Conservation (phyloP, 352 stramenopile species). For the Pythium graminicola region DNA sequence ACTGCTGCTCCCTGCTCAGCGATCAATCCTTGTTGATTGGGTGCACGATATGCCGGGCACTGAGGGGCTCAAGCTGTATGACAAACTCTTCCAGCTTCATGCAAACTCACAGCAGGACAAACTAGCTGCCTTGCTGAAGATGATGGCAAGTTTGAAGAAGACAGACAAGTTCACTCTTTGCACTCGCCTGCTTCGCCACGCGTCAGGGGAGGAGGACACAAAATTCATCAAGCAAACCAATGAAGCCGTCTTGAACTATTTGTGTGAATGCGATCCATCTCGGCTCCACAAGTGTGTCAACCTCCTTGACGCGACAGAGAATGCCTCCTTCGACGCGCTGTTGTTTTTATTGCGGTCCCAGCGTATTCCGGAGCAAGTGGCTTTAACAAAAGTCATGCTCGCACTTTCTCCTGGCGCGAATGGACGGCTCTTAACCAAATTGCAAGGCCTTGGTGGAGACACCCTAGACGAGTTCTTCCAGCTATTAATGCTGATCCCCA, state of each 20-base stretch:
- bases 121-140: slow-evolving; percentile 29
- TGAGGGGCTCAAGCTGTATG: slow-evolving; percentile 32
- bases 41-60: slow-evolving; percentile 38
- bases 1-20: slow-evolving; percentile 19
- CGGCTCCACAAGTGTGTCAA: slow-evolving; percentile 42
- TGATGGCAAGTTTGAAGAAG: slow-evolving; percentile 30
- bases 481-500: slow-evolving; percentile 50
- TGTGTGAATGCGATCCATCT: slow-evolving; percentile 34
- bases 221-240: slow-evolving; percentile 7
- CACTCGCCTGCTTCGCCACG: slow-evolving; percentile 3
- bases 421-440: slow-evolving; percentile 37
- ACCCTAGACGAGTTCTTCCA: slow-evolving; percentile 60
- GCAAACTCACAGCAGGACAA: slow-evolving; percentile 1
- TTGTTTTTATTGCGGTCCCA: slow-evolving; percentile 52
- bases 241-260: slow-evolving; percentile 34
- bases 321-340: slow-evolving; percentile 27
- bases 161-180: slow-evolving; percentile 40
- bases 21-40: slow-evolving; percentile 33
- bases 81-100: slow-evolving; percentile 30
- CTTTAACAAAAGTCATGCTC: slow-evolving; percentile 53
- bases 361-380: slow-evolving; percentile 45
- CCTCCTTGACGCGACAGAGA: slow-evolving; percentile 35
- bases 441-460: slow-evolving; percentile 32
- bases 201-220: neutral
- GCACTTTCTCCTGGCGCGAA: slow-evolving; percentile 42